Base-by-base conservation (phyloP, 805 yeast species). In the Naumovozyma castellii region DNA sequence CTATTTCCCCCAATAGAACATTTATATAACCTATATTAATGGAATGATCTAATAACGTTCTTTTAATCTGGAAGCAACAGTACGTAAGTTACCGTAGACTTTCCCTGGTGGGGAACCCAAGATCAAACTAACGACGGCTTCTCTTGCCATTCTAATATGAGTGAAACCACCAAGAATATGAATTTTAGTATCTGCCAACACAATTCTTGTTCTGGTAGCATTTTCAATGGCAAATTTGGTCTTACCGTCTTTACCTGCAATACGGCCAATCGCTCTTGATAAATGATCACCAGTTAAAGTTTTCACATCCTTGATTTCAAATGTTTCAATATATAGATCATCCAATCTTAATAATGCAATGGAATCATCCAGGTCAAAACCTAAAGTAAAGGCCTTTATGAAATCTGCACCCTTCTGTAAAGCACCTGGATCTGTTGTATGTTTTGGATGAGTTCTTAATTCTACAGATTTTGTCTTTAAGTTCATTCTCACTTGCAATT, bases 171-270 rank as follows among this genome's bases (percentile, higher is more conserved):
- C 99, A 39, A 92, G 70, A 46, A 92, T 92, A 63, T 92, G 98
- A 54, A 92, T 88, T 62, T 90, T 92, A 35, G 94, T 77, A 64
- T 92, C 99, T 0, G 99, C 99, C 50, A 92, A 71, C 18, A 92
- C 99, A 33, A 92, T 88, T 71, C 99, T 82, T 10, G 99, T 92
- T 67, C 97, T 78, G 17, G 97, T 90, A 14, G 98, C 97, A 59
- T 92, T 92, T 66, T 92, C 99, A 57, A 92, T 92, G 25, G 98
- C 97, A 63, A 90, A 92, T 68, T 90, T 92, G 46, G 97, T 92
- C 66, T 88, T 90, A 58, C 99, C 99, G 60, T 92, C 99, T 60
- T 92, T 94, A 64, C 99, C 99, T 12, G 99, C 98, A 64, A 92
- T 92, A 73, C 99, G 86, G 57, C 98, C 99, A 61, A 92, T 92